Percentiles rank a stretch among this genome's conserved stretches.
Evolutionary conservation across 2,329 filamentous ascomycete species (phyloP).

Genomic region (Colletotrichum filicis): DNA sequence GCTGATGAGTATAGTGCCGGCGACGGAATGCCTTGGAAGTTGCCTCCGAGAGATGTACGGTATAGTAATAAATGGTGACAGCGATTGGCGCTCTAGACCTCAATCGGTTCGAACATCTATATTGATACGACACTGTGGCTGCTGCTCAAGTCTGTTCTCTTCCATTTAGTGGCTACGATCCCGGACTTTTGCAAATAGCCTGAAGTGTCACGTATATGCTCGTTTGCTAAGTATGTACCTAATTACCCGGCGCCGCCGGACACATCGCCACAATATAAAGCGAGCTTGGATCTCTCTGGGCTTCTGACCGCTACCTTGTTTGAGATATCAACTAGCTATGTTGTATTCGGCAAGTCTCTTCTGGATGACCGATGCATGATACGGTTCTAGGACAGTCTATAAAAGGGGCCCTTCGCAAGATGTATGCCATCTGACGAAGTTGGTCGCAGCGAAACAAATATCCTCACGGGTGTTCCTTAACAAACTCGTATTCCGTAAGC

Average conservation of each 20-base stretch:
- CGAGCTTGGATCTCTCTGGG: background rate
- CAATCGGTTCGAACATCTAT: background rate
- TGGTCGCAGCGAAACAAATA: background rate
- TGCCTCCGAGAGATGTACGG: background rate
- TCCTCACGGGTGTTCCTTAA: background rate
- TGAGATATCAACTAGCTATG: background rate
- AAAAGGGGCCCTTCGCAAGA: background rate
- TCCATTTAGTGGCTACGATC: background rate
- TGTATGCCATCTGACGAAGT: background rate
- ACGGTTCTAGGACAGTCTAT: background rate
- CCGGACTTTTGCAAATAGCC: background rate
- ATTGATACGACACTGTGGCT: background rate
- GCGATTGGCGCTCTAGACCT: too few species aligned
- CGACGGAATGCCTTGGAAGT: background rate
- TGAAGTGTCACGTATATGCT: constrained; percentile 5
- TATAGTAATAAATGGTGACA: too few species aligned
- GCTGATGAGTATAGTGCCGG: background rate
- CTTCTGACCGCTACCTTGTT: background rate
- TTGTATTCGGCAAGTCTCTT: background rate
- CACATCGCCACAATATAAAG: constrained; percentile 1
- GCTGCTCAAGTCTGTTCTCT: background rate
- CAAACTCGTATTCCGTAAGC: background rate
- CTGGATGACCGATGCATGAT: background rate
- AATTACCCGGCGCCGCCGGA: constrained; percentile 14
- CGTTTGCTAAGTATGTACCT: constrained; percentile 9